Percentiles rank a stretch among this genome's conserved stretches.
phyloP scores from a whole-genome alignment of 257 asterid species.

The Fraxinus anomala region DNA sequence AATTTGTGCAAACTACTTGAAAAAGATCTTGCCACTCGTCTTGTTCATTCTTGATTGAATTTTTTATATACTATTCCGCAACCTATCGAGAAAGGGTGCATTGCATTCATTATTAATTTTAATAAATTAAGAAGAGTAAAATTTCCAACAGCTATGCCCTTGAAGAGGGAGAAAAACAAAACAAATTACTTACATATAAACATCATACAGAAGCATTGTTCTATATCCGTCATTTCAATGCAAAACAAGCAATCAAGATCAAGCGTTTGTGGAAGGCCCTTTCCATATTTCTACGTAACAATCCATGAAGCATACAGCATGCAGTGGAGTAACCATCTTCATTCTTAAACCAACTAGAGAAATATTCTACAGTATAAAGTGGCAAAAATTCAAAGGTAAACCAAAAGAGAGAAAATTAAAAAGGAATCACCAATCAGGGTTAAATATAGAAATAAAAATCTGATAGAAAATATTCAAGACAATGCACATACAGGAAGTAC shows the following conservation, averaged over 20 bases:
- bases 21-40: no score
- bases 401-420: neutral
- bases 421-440: neutral
- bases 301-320: neutral
- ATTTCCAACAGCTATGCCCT: neutral
- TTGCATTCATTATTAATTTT: neutral
- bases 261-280: neutral
- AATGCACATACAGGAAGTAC: neutral
- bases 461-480: neutral
- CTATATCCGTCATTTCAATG: neutral
- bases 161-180: neutral
- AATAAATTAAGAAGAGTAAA: neutral
- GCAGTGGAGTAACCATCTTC: neutral
- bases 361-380: neutral
- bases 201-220: neutral
- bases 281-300: neutral
- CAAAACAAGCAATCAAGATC: neutral
- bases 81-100: neutral
- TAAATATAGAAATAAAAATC: neutral
- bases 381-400: neutral
- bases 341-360: neutral
- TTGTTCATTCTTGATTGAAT: neutral
- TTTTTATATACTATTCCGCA: neutral
- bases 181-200: neutral
- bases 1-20: neutral